A percentile compares a stretch with the other conserved stretches of the same genome.
Evolutionary conservation across 306 rosid species (phyloP).

Genomic region (Vigna hirtella): DNA sequence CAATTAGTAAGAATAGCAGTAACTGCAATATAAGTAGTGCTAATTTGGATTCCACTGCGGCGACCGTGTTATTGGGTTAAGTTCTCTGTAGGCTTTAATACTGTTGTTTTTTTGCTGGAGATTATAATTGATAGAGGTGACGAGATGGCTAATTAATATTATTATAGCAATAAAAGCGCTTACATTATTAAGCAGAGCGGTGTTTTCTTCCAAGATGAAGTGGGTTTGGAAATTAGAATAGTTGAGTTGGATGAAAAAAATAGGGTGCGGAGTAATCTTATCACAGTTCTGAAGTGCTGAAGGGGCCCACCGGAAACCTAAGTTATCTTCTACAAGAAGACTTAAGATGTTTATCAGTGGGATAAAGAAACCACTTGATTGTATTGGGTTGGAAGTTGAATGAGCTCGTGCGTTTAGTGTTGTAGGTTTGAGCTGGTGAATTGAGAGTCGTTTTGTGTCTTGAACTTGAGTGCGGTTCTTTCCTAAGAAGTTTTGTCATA

Average conservation of each 20-base stretch:
- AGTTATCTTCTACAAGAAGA: not conserved
- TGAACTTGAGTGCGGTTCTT: too few species aligned
- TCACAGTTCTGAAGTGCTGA: not conserved
- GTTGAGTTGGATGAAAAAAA: not conserved
- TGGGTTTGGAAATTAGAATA: not conserved
- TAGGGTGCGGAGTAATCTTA: not conserved
- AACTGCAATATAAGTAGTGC: not conserved
- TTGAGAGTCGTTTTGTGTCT: too few species aligned
- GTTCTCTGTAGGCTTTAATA: not conserved
- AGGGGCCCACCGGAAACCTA: not conserved
- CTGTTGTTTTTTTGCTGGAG: not conserved
- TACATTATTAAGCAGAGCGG: not conserved
- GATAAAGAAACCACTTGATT: not conserved
- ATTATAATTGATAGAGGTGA: not conserved
- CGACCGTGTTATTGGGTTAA: not conserved
- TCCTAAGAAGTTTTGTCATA: too few species aligned
- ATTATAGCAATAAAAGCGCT: not conserved
- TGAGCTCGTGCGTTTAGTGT: not conserved
- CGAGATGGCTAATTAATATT: conserved; percentile 1
- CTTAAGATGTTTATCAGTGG: not conserved
- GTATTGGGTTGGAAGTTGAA: not conserved
- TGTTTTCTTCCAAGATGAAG: conserved; percentile 9
- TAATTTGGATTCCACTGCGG: not conserved
- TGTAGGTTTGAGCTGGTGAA: not conserved
- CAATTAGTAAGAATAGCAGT: not conserved